Evolutionary conservation across 2,329 filamentous ascomycete species (phyloP).

Genomic region (Aspergillus spinulosporus): DNA sequence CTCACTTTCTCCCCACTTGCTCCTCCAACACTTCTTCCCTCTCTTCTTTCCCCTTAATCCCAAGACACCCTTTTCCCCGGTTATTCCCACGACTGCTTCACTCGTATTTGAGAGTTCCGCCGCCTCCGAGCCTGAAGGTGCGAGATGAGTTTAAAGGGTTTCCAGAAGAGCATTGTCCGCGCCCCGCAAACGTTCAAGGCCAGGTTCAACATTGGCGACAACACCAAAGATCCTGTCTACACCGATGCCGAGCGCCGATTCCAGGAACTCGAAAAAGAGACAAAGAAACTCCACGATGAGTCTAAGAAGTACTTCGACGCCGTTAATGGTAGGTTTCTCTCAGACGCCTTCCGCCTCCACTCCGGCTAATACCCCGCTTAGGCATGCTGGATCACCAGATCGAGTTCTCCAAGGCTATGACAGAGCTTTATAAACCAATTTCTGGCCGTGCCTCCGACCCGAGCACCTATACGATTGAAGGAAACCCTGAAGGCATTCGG

Average conservation of each 20-base stretch:
- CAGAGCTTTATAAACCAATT: slow-evolving; percentile 97
- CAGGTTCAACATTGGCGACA: slow-evolving; percentile 92
- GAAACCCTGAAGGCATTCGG: slow-evolving; percentile 87
- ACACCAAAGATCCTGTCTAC: slow-evolving; percentile 93
- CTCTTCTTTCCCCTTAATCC: not conserved
- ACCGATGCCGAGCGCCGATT: slow-evolving; percentile 93
- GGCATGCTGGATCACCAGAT: slow-evolving; percentile 97
- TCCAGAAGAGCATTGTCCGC: slow-evolving; percentile 83
- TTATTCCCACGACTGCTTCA: not conserved
- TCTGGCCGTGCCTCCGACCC: slow-evolving; percentile 94
- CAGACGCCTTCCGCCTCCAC: not conserved
- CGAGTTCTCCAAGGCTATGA: slow-evolving; percentile 93
- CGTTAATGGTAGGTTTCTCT: slow-evolving; percentile 68
- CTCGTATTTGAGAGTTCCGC: slow-evolving; percentile 1
- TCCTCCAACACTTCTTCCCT: not conserved
- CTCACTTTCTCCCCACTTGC: slow-evolving; percentile 1
- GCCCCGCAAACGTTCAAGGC: slow-evolving; percentile 90
- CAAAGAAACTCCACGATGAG: slow-evolving; percentile 95
- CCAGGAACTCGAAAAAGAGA: slow-evolving; percentile 89
- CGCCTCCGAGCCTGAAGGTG: slow-evolving; percentile 1
- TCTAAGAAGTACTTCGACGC: slow-evolving; percentile 96
- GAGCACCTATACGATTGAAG: slow-evolving; percentile 74
- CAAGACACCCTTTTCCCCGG: not conserved
- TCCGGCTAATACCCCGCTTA: slow-evolving; percentile 29
- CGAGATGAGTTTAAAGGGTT: slow-evolving; percentile 93